Base-by-base conservation (phyloP, 176 grass and related monocot genomes). In the Cenchrus fungigraminus region DNA sequence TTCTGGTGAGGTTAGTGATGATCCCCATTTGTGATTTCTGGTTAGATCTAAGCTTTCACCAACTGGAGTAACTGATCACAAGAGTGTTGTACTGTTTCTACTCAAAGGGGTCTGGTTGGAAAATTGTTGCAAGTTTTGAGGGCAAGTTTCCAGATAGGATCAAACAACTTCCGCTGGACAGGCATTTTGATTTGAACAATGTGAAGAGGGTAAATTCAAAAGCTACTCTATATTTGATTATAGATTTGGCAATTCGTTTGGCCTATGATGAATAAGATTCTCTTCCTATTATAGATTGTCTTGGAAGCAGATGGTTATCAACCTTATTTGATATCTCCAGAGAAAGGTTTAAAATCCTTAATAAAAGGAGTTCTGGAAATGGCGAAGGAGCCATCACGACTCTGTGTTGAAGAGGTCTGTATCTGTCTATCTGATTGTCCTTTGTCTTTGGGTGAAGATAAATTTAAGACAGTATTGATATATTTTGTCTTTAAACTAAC, bases 281-380 rank as follows among this genome's bases (percentile, higher is more conserved):
- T 65, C 86, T 88, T 88, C 6, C 55, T 81, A 42, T 91, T 91
- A 43, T 73, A 97, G 94, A 97, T 97, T 90, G 91, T 97, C 57
- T 76, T 97, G 71, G 94, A 97, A 93, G 92, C 94, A 8, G 94
- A 97, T 90, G 94, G 94, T 79, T 97, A 97, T 83, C 94, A 97
- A 85, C 94, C 94, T 80, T 97, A 97, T 91, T 87, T 97, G 78
- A 94, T 97, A 88, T 97, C 94, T 68, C 94, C 94, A 28, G 94
- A 97, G 71, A 97, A 97, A 87, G 94, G 94, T 88, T 90, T 97
- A 75, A 90, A 65, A 28, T 97, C 94, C 58, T 87, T 97, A 84
- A 97, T 97, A 78, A 97, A 90, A 94, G 91, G 92, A 82, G 94
- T 97, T 59, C 81, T 97, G 12, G 94, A 97, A 92, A 87, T 97